phyloP scores from a whole-genome alignment of 768 basidiomycete species.

The Boletales sp. region DNA sequence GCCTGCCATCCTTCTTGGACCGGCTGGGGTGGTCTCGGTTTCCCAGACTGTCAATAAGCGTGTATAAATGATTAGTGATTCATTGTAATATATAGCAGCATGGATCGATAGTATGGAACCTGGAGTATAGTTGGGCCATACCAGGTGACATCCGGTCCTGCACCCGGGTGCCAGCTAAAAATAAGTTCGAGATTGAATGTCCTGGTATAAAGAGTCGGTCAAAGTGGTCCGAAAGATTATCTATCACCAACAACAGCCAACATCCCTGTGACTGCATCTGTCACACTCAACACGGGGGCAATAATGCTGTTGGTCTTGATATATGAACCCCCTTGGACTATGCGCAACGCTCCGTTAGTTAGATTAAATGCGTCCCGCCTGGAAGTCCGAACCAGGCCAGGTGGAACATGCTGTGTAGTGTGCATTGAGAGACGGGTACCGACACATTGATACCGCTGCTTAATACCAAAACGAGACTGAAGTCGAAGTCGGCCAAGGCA shows the following conservation, averaged over 20 bases:
- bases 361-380: constrained; percentile 40
- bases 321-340: constrained; percentile 6
- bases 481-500: constrained; percentile 83
- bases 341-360: not conserved
- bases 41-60: constrained; percentile 44
- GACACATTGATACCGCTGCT: constrained; percentile 66
- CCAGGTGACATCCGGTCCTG: constrained; percentile 1
- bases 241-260: not conserved
- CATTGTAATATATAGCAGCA: not conserved
- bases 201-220: too few relatives aligned
- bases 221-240: not conserved
- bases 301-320: constrained; percentile 74
- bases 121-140: not conserved
- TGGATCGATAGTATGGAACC: not conserved
- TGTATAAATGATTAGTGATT: not conserved
- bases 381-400: constrained; percentile 67
- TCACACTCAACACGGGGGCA: constrained; percentile 74
- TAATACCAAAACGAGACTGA: constrained; percentile 74
- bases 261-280: constrained; percentile 48
- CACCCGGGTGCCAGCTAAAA: constrained; percentile 3
- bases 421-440: constrained; percentile 75
- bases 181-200: not conserved
- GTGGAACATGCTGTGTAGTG: constrained; percentile 72
- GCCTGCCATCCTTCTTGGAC: constrained; percentile 61
- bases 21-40: constrained; percentile 57